These are phyloP conservation scores for Carnegiea gigantea DNA, from an alignment of 179 eudicot genomes.

Conservation along the genomic window DNA sequence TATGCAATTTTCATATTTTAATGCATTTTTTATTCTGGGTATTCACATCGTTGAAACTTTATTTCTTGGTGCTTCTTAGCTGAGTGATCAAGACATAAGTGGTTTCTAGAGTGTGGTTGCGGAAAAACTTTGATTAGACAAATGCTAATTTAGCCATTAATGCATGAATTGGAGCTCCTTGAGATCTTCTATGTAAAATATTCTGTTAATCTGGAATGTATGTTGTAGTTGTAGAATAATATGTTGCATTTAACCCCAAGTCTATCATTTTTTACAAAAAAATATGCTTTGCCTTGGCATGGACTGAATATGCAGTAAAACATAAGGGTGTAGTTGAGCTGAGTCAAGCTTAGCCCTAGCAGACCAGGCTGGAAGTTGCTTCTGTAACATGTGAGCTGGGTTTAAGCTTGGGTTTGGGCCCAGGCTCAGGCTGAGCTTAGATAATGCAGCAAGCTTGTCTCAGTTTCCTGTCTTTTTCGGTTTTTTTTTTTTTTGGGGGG, in stretches of 20 bases:
- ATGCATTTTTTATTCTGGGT: conserved; percentile 6
- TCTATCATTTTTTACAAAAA: too few species aligned
- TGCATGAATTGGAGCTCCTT: neutral
- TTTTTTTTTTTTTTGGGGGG: too few species aligned
- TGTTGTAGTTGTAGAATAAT: neutral
- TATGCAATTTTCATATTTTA: conserved; percentile 13
- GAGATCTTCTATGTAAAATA: neutral
- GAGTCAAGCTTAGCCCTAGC: too few species aligned
- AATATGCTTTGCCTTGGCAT: too few species aligned
- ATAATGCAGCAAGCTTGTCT: too few species aligned
- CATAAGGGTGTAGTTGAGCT: too few species aligned
- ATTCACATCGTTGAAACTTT: neutral
- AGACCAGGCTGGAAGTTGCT: too few species aligned
- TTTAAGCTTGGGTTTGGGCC: too few species aligned
- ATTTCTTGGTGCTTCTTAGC: neutral
- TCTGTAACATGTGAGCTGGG: too few species aligned
- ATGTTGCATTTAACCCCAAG: neutral
- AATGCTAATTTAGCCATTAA: neutral
- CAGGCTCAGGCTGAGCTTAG: too few species aligned
- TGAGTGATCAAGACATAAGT: neutral
- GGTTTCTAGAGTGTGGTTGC: neutral
- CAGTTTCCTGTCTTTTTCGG: too few species aligned
- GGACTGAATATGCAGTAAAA: too few species aligned
- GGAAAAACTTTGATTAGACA: neutral
- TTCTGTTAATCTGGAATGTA: neutral